Conservation (phyloP, 1,284 basidiomycete genomes). For the Leucoagaricus sp. region DNA sequence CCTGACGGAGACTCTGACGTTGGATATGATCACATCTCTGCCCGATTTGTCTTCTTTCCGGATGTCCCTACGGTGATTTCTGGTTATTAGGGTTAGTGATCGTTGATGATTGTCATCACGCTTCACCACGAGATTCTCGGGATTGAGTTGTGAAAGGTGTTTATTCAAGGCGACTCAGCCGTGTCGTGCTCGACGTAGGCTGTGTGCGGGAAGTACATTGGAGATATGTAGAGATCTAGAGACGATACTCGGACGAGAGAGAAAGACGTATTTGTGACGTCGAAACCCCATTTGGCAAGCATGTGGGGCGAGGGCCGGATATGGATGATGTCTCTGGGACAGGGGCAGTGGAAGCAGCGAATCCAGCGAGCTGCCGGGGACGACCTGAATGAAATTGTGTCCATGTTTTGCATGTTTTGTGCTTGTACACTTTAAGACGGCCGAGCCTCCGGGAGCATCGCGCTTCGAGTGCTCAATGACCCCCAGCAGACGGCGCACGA, state of each 20-base stretch:
- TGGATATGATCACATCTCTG: not conserved
- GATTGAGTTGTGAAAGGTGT: too few relatives aligned
- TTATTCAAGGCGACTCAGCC: too few relatives aligned
- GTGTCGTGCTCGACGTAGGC: too few relatives aligned
- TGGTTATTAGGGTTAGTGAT: too few relatives aligned
- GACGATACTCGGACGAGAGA: not conserved
- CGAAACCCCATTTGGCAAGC: not conserved
- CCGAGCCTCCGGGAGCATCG: too few relatives aligned
- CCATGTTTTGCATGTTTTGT: too few relatives aligned
- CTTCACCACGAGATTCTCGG: not conserved
- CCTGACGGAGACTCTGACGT: conserved; percentile 6
- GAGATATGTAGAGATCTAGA: not conserved
- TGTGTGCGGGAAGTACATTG: not conserved
- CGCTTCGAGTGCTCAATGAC: too few relatives aligned
- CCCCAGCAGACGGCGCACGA: too few relatives aligned
- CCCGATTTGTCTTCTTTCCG: not conserved
- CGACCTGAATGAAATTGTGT: not conserved
- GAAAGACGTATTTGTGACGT: conserved; percentile 5
- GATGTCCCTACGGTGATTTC: too few relatives aligned
- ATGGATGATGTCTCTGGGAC: not conserved
- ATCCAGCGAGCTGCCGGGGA: conserved; percentile 3
- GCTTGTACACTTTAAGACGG: too few relatives aligned
- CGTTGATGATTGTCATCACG: not conserved
- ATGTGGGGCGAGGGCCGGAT: not conserved
- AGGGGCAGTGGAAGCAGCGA: not conserved